Conservation (phyloP, 225 moss, liverwort and hornwort species). For the Thuidium tamariscinum region DNA sequence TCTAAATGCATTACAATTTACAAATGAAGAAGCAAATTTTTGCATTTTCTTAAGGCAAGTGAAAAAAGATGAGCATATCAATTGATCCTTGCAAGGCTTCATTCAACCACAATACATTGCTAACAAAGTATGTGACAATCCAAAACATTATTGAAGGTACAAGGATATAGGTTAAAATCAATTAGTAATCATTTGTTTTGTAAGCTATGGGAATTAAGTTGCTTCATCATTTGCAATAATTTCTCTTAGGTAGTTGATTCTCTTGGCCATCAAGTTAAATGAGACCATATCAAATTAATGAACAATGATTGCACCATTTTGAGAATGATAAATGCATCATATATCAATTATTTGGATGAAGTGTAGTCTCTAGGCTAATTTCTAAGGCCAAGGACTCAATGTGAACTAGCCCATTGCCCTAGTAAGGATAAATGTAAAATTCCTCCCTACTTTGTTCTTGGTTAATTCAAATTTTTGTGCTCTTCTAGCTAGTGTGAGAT, state of each 20-base stretch:
- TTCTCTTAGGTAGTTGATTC: fast-evolving
- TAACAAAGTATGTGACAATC: neutral
- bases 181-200: neutral
- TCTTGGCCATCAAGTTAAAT: neutral
- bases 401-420: neutral
- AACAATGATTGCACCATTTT: neutral
- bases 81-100: fast-evolving
- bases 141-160: neutral
- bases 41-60: fast-evolving
- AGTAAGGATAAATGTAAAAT: neutral
- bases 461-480: neutral
- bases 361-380: neutral
- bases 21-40: neutral
- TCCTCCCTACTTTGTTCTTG: neutral
- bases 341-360: neutral
- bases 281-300: fast-evolving
- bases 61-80: neutral
- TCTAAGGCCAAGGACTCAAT: neutral
- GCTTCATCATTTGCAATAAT: neutral
- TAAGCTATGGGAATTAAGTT: neutral
- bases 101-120: neutral
- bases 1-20: neutral
- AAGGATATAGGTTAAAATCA: neutral
- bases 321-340: neutral
- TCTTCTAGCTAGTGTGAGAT: neutral